phyloP scores from a whole-genome alignment of 352 stramenopile species.

The Paralagenidium karlingii region DNA sequence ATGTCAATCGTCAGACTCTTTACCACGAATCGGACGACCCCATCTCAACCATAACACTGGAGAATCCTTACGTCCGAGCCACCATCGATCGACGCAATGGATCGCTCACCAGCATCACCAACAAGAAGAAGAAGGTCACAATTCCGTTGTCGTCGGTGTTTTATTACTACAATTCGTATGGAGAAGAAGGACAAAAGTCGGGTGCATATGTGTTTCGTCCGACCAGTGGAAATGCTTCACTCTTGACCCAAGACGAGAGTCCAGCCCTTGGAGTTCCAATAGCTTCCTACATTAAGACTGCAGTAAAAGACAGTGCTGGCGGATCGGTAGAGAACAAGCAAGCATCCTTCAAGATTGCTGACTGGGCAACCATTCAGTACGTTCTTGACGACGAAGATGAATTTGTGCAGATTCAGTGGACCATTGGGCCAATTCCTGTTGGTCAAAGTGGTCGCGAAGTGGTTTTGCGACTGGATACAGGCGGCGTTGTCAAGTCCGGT shows the following conservation, averaged over 20 bases:
- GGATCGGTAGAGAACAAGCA: constrained; percentile 27
- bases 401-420: constrained; percentile 94
- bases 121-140: constrained; percentile 62
- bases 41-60: too few relatives aligned
- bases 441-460: constrained; percentile 92
- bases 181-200: constrained; percentile 60
- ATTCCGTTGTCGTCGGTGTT: constrained; percentile 32
- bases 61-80: constrained; percentile 42
- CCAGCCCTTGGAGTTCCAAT: too few relatives aligned
- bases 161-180: constrained; percentile 54
- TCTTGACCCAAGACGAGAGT: constrained; percentile 13
- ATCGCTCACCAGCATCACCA: constrained; percentile 37
- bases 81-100: constrained; percentile 39
- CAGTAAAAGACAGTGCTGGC: too few relatives aligned
- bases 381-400: constrained; percentile 73
- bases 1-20: constrained; percentile 4
- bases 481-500: constrained; percentile 32
- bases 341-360: constrained; percentile 57
- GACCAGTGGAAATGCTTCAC: background rate
- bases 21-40: constrained; percentile 6
- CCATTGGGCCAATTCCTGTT: constrained; percentile 63
- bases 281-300: too few relatives aligned
- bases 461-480: constrained; percentile 82
- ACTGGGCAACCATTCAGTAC: constrained; percentile 88
- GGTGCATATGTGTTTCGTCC: constrained; percentile 94